Evolutionary conservation across 2,329 filamentous ascomycete genomes (phyloP).

Genomic region (Blastomyces silverae): DNA sequence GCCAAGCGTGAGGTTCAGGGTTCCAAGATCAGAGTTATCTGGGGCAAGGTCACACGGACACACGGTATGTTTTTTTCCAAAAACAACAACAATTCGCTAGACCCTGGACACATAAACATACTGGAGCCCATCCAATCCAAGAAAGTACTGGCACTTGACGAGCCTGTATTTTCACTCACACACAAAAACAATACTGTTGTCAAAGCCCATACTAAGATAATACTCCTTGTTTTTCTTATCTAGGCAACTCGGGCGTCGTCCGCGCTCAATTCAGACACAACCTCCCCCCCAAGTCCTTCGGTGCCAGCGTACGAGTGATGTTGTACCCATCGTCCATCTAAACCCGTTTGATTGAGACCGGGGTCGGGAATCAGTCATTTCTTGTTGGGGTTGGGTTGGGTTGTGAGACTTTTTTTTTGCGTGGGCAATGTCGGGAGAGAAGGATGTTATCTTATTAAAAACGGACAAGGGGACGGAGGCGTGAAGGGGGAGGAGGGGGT

Average conservation of each 20-base stretch:
- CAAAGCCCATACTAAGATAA: background rate
- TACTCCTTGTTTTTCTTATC: background rate
- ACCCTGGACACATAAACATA: too few species aligned
- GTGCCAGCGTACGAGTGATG: constrained; percentile 93
- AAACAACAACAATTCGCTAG: too few species aligned
- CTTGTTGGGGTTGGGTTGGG: background rate
- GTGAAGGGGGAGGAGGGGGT: background rate
- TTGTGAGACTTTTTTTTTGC: constrained; percentile 4
- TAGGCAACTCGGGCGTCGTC: constrained; percentile 96
- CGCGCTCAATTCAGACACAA: constrained; percentile 95
- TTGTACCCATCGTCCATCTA: constrained; percentile 98
- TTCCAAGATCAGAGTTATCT: constrained; percentile 98
- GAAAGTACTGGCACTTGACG: background rate
- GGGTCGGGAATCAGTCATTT: constrained; percentile 11
- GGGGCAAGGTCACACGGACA: constrained; percentile 94
- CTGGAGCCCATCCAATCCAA: background rate
- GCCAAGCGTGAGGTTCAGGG: constrained; percentile 90
- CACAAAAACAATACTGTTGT: too few species aligned
- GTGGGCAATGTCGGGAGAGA: too few species aligned
- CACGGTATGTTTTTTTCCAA: constrained; percentile 60
- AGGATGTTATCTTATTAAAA: background rate
- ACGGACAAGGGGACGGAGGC: background rate
- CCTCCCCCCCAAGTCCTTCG: constrained; percentile 93
- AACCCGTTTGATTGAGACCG: constrained; percentile 30
- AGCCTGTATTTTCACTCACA: background rate